Conservation (phyloP, 176 grass and related monocot species). For the Ampelocalamus luodianensis region DNA sequence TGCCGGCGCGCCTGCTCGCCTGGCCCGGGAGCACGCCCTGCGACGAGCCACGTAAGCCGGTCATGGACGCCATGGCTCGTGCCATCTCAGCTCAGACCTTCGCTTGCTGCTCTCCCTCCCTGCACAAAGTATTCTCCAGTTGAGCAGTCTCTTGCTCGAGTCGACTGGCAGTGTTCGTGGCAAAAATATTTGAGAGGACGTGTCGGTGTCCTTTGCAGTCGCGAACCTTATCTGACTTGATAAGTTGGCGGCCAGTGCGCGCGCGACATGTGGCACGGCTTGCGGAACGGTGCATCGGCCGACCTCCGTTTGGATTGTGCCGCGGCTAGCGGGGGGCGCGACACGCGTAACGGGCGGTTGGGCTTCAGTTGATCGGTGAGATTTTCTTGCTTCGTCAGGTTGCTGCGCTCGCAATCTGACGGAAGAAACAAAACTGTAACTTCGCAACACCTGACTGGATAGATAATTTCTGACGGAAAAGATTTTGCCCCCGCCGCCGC, state of each 20-base stretch:
- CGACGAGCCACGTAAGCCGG: conserved; percentile 63
- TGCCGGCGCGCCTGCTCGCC: conserved; percentile 36
- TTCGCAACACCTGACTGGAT: too few relatives aligned
- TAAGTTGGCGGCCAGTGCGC: conserved; percentile 63
- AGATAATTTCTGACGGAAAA: too few relatives aligned
- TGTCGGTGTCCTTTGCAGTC: neutral
- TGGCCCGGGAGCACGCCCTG: conserved; percentile 56
- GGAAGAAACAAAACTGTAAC: too few relatives aligned
- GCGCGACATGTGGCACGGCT: conserved; percentile 40
- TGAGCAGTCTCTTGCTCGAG: conserved; percentile 1
- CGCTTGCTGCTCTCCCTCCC: neutral
- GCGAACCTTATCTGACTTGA: conserved; percentile 73
- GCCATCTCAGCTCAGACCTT: conserved; percentile 53
- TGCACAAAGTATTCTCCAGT: neutral
- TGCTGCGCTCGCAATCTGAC: too few relatives aligned
- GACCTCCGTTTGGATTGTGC: conserved; percentile 49
- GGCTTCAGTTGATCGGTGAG: neutral
- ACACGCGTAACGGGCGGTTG: conserved; percentile 43
- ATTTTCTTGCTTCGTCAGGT: conserved; percentile 11
- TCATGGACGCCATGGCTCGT: conserved; percentile 95
- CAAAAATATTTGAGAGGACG: conserved; percentile 54
- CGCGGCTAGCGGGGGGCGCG: neutral
- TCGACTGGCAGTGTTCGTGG: conserved; percentile 9
- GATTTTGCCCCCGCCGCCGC: too few relatives aligned
- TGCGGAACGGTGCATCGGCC: neutral